Conservation (phyloP, 1,139 yeast species). For the Zhuliangozyma parablackwelliae region DNA sequence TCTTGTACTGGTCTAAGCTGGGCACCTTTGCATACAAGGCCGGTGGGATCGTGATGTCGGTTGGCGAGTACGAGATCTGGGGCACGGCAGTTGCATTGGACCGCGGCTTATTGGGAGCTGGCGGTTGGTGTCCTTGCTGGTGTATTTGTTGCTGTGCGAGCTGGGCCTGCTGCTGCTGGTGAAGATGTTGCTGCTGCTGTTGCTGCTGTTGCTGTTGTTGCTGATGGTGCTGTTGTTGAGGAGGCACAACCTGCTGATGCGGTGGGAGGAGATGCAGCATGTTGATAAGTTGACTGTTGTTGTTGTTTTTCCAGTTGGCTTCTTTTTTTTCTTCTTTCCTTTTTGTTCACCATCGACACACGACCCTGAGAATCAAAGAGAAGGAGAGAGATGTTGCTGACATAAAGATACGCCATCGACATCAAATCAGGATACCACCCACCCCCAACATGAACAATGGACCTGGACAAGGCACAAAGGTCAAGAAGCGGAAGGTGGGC, state of each 20-base stretch:
- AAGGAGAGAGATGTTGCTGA: too few relatives aligned
- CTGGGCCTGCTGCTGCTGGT: background rate
- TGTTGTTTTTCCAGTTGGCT: too few relatives aligned
- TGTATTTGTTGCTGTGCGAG: constrained; percentile 6
- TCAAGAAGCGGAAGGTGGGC: constrained; percentile 17
- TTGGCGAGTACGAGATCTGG: constrained; percentile 53
- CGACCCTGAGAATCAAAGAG: too few relatives aligned
- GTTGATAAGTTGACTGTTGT: too few relatives aligned
- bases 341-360: too few relatives aligned
- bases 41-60: constrained; percentile 65
- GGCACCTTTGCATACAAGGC: constrained; percentile 63
- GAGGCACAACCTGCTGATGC: too few relatives aligned
- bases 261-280: too few relatives aligned
- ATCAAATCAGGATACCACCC: background rate
- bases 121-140: constrained; percentile 3
- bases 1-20: constrained; percentile 66
- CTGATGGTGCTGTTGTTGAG: too few relatives aligned
- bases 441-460: background rate
- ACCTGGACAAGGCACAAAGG: constrained; percentile 9
- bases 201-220: too few relatives aligned
- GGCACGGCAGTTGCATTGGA: constrained; percentile 38
- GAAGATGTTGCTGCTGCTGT: too few relatives aligned
- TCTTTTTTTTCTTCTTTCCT: background rate
- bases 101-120: constrained; percentile 21
- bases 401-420: too few relatives aligned